Evolutionary conservation across 1,284 basidiomycete genomes (phyloP), one percentile per base, ranked within the genome.

Genomic region (Athelia psychrophila): DNA sequence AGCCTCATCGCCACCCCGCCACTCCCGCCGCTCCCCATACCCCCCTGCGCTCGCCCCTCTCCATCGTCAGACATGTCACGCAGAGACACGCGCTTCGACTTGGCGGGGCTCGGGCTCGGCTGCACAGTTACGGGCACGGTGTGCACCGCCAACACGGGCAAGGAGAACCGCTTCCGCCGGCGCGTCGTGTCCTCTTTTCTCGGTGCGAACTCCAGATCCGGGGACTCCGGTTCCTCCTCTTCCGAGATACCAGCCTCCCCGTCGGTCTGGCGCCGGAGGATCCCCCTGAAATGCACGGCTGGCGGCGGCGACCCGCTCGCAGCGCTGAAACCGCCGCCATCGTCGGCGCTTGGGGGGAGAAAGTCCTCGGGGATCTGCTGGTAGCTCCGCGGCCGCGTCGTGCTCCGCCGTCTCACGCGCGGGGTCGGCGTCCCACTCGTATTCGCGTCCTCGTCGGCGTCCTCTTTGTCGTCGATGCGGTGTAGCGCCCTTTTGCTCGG

Each of bases 111-210:
- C 19, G 62, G 51, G 48, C 61, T 71, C 47, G 80, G 78, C 15
- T 80, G 76, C 20, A 84, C 77, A 44, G 83, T 86, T 9, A 91
- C 87, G n/a, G 78, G 80, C 30, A 81, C 81, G 33, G 83, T 82
- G 58, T 90, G 86, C 63, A 91, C 57, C 33, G 84, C 86, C 35
- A 91, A 73, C 12, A 86, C 86, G 50, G 88, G 87, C 52, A 86
- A 58, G 44, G 88, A 90, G 60, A 88, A 88, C 30, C 88, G 76
- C 62, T 89, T 87, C 59, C 74, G 74, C 59, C 79, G 67, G 57
- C 84, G 70, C 46, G 77, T 77, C 0, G 85, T 88, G 56, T 85
- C 77, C 61, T 88, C 88, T 56, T 64, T 72, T 55, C 70, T 59
- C 35, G 48, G 70, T 42, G 63, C n/a, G n/a, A n/a, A n/a, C n/a